Base-by-base conservation (phyloP, 495 filamentous ascomycete species). In the Xylaria curta region DNA sequence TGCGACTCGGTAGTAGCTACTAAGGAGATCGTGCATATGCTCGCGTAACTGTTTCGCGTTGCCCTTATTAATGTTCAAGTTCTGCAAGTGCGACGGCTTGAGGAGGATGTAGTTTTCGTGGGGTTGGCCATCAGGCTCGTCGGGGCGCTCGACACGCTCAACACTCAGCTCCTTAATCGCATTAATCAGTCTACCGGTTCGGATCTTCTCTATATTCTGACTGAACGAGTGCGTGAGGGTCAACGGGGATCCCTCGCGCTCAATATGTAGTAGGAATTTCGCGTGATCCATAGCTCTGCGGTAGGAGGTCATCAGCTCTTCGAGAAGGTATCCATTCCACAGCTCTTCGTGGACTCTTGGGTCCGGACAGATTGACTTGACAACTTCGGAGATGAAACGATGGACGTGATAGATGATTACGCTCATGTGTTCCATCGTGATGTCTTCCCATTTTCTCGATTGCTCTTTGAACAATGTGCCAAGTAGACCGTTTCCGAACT, bases 1-100 rank as follows among this genome's bases (percentile, higher is more conserved):
- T 0, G 87, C 83, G 0, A 91, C 86, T 46, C 85, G 83, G 80
- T 91, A 91, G 75, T 91, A 91, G 4, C 84, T 78, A 47, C 83
- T 56, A 4, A 91, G 76, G 28, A 86, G 84, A 69, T 91, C 86
- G 63, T 91, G 88, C 17, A 91, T 82, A 0, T 88, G 83, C 58
- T 85, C 78, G 9, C 83, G 73, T 3, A 80, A 80, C n/a, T 87
- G 79, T 0, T 86, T 78, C 0, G 69, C 66, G 68, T 89, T 91
- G 70, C 76, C 82, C 76, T 85, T 85, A 56, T 80, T 75, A 49
- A 77, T 60, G 9, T 72, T 73, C 1, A 77, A 54, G 4, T 66
- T 66, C 21, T 54, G 40, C 53, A 83, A 24, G 17, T 76, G 59
- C 0, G 66, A 68, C 0, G 46, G 19, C 33, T 17, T 66, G 12